Percentiles rank a stretch among this genome's conserved stretches.
Conservation (phyloP, 257 asterid species). For the Agastache rugosa region DNA sequence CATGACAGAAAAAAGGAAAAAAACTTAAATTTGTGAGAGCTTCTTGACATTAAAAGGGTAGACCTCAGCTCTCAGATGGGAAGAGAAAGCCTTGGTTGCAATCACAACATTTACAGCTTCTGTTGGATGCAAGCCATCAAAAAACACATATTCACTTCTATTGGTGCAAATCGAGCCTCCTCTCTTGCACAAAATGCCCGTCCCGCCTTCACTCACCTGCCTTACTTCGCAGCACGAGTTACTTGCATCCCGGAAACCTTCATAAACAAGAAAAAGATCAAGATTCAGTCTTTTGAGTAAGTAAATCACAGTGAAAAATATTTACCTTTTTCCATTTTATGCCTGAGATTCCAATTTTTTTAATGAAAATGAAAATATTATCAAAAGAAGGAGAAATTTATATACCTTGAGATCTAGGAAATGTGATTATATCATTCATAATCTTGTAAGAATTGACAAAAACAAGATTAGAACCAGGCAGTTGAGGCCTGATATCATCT, state of each 20-base stretch:
- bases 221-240: constrained; percentile 64
- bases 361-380: background rate
- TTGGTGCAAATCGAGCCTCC: constrained; percentile 57
- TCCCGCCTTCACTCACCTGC: constrained; percentile 50
- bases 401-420: constrained; percentile 59
- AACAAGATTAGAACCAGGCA: constrained; percentile 68
- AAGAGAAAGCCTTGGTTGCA: constrained; percentile 62
- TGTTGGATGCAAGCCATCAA: constrained; percentile 82
- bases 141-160: constrained; percentile 54
- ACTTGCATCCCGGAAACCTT: constrained; percentile 53
- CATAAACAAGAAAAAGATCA: background rate
- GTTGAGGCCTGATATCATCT: constrained; percentile 45
- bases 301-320: background rate
- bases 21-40: constrained; percentile 43
- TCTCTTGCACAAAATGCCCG: constrained; percentile 59
- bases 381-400: constrained; percentile 7
- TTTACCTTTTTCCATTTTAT: too few relatives aligned
- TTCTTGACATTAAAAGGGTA: constrained; percentile 62
- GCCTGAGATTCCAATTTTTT: too few relatives aligned
- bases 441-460: constrained; percentile 63
- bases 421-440: constrained; percentile 53
- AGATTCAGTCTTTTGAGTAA: background rate
- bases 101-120: constrained; percentile 64
- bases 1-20: background rate
- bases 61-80: constrained; percentile 48